phyloP scores from a whole-genome alignment of 1,284 basidiomycete species.

The Ceratobasidium sp. region DNA sequence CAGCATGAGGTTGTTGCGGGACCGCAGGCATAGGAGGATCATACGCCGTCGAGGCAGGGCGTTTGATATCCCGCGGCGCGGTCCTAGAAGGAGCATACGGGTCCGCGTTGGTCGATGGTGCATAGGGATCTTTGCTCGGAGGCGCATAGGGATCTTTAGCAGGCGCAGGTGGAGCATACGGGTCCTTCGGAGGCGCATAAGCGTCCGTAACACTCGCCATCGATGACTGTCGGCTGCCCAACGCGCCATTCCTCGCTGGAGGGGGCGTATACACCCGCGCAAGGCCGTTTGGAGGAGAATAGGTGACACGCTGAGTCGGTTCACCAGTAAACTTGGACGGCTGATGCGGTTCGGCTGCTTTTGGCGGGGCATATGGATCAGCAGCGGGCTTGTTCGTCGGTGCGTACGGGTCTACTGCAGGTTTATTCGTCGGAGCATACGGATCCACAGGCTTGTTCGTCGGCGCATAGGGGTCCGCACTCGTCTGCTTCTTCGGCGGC shows the following conservation, averaged over 20 bases:
- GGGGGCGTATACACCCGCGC: slow-evolving; percentile 44
- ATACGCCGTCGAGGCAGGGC: slow-evolving; percentile 58
- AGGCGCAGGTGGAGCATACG: slow-evolving; percentile 55
- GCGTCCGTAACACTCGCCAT: slow-evolving; percentile 30
- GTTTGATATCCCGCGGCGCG: slow-evolving; percentile 39
- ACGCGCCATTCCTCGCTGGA: slow-evolving; percentile 23
- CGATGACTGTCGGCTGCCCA: slow-evolving; percentile 37
- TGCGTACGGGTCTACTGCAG: slow-evolving; percentile 51
- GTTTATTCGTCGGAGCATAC: slow-evolving; percentile 26
- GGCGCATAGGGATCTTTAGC: slow-evolving; percentile 53
- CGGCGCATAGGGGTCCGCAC: slow-evolving; percentile 46
- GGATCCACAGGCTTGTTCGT: slow-evolving; percentile 12
- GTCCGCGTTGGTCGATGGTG: slow-evolving; percentile 48
- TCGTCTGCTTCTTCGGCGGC: slow-evolving; percentile 16
- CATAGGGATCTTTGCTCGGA: slow-evolving; percentile 49
- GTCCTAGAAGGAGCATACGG: slow-evolving; percentile 51
- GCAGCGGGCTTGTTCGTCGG: slow-evolving; percentile 45
- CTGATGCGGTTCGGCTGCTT: slow-evolving; percentile 36
- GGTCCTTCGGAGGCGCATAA: slow-evolving; percentile 59
- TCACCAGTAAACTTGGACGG: slow-evolving; percentile 42
- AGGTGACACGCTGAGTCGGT: slow-evolving; percentile 39
- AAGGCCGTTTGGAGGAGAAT: slow-evolving; percentile 38
- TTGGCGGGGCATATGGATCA: slow-evolving; percentile 48
- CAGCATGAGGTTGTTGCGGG: slow-evolving; percentile 7
- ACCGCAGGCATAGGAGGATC: slow-evolving; percentile 56